Conservation (phyloP, 805 yeast species). For the Ogataea nakhonphanomensis region DNA sequence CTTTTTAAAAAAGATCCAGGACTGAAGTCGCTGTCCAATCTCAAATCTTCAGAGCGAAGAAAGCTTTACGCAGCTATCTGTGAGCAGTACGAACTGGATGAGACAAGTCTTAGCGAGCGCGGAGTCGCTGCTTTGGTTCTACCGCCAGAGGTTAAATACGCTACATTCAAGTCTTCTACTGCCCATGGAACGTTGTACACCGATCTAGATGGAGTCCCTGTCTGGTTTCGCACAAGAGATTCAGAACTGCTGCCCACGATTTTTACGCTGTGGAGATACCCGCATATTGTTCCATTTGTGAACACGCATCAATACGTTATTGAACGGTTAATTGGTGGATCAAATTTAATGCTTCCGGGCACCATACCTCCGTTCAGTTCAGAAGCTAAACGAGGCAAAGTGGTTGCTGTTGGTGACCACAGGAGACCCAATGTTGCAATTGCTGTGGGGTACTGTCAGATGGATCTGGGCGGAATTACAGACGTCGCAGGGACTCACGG, state of each 20-base stretch:
- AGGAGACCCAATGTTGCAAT: constrained; percentile 57
- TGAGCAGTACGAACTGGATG: constrained; percentile 38
- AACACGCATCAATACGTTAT: constrained; percentile 73
- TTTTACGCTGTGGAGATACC: constrained; percentile 67
- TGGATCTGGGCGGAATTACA: constrained; percentile 43
- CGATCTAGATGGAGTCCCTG: constrained; percentile 60
- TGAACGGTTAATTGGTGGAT: constrained; percentile 69
- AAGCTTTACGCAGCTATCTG: constrained; percentile 45
- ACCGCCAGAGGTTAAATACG: constrained; percentile 57
- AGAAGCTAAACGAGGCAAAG: constrained; percentile 43
- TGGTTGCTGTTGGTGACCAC: constrained; percentile 70
- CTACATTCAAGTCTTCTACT: constrained; percentile 51
- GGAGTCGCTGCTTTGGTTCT: constrained; percentile 35
- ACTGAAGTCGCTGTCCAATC: constrained; percentile 70
- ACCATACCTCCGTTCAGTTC: constrained; percentile 56
- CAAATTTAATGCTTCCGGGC: constrained; percentile 78
- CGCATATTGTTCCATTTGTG: constrained; percentile 62
- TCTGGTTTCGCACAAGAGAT: constrained; percentile 67
- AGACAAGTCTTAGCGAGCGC: constrained; percentile 39
- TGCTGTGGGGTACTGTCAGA: constrained; percentile 66
- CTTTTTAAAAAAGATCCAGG: constrained; percentile 48
- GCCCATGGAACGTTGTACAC: constrained; percentile 65
- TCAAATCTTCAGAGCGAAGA: constrained; percentile 79
- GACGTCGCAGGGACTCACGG: constrained; percentile 66
- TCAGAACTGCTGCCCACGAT: constrained; percentile 63